Evolutionary conservation across 495 filamentous ascomycete species (phyloP).

Genomic region (Podospora conica): DNA sequence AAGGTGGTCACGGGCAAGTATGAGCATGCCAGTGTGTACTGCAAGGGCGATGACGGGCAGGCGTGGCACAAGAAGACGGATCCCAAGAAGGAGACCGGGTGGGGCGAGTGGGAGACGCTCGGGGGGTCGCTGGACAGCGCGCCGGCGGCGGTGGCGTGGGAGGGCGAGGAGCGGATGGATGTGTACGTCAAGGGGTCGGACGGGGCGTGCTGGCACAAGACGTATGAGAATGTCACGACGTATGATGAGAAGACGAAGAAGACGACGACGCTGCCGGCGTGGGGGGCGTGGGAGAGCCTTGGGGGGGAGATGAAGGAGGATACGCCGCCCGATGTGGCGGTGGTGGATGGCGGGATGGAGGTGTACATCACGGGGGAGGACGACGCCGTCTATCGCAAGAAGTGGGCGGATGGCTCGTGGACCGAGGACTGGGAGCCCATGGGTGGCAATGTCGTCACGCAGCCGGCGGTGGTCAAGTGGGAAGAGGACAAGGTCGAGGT

Average conservation of each 20-base stretch:
- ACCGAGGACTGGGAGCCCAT: slow-evolving; percentile 18
- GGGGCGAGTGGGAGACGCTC: slow-evolving; percentile 19
- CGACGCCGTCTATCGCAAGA: slow-evolving; percentile 24
- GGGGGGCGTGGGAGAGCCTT: slow-evolving; percentile 20
- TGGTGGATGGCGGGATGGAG: slow-evolving; percentile 23
- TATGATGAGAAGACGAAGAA: slow-evolving; percentile 1
- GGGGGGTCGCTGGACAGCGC: slow-evolving; percentile 16
- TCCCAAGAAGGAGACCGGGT: slow-evolving; percentile 4
- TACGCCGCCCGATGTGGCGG: slow-evolving; percentile 18
- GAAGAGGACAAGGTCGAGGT: slow-evolving; percentile 30
- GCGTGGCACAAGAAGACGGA: slow-evolving; percentile 15
- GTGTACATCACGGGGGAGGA: slow-evolving; percentile 29
- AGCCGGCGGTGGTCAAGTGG: slow-evolving; percentile 28
- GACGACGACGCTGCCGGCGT: slow-evolving; percentile 11
- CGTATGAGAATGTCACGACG: slow-evolving; percentile 6
- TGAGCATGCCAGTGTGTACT: slow-evolving; percentile 18
- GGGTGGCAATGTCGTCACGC: slow-evolving; percentile 20
- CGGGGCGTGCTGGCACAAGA: slow-evolving; percentile 23
- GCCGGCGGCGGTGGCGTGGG: slow-evolving; percentile 20
- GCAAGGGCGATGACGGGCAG: slow-evolving; percentile 22
- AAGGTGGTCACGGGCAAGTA: slow-evolving; percentile 18
- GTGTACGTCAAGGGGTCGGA: slow-evolving; percentile 23
- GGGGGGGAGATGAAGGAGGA: slow-evolving; percentile 17
- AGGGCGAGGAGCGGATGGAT: slow-evolving; percentile 18
- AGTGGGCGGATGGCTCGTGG: slow-evolving; percentile 19